Evolutionary conservation across 2,329 filamentous ascomycete genomes (phyloP), one percentile per base, ranked within the genome.

Genomic region (Diaporthe eres): DNA sequence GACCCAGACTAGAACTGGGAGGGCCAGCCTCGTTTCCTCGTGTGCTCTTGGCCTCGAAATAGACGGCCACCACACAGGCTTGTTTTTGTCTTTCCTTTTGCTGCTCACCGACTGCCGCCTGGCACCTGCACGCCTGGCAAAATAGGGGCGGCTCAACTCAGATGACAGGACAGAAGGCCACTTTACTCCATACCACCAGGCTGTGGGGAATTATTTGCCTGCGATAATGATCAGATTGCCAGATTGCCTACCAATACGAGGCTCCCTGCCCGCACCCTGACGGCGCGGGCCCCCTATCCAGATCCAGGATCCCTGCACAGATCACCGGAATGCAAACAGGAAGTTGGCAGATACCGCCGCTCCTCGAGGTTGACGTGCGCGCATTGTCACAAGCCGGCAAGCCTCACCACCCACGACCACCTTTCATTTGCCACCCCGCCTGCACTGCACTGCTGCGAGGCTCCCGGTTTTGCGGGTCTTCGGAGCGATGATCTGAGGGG

Each of bases 171-270:
- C 44, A 31, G 17, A 53, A 58, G 71, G 53, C 71, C 71, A 72
- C 71, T 72, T 72, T 53, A 63, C 44, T 72, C 55, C 71, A 72
- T 61, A 65, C 58, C 58, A 72, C 37, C 58, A 44, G 47, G 47
- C 71, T 65, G 71, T 73, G 71, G 71, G 44, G 71, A 73, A 65
- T 55, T 55, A 65, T 65, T 63, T 71, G 53, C 49, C 37, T 65
- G 58, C 47, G 71, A 73, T 60, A 51, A 73, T 55, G 47, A 65
- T 65, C 34, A 63, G 58, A 73, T 65, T 61, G 42, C 61, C 58
- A 65, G 71, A 73, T 73, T 61, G 55, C 44, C 71, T 65, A 65
- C 71, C 71, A 55, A 73, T 73, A 73, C 71, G 71, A 73, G 71
- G 49, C 65, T 70, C 65, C 47, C 65, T 70, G 65, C 49, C 34